Percentiles rank a stretch among this genome's conserved stretches.
Evolutionary conservation across 306 rosid genomes (phyloP).

Genomic region (Phaseolus lunatus): DNA sequence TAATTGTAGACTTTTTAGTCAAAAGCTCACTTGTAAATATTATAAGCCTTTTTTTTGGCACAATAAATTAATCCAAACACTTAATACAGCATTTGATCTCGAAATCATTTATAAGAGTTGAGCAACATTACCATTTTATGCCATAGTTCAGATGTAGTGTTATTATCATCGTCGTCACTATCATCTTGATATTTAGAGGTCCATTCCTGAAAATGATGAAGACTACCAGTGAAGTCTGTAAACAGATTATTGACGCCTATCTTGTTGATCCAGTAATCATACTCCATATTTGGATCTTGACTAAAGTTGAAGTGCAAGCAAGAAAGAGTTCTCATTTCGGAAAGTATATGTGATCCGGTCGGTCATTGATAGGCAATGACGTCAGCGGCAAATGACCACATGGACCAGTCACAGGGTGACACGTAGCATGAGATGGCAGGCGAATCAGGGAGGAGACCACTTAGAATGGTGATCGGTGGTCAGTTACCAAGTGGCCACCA

Average conservation of each 20-base stretch:
- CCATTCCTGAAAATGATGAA: slow-evolving; percentile 75
- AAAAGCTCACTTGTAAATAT: not conserved
- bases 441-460: too few species aligned
- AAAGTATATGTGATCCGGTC: slow-evolving; percentile 87
- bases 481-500: too few species aligned
- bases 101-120: slow-evolving; percentile 38
- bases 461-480: too few species aligned
- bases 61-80: slow-evolving; percentile 6
- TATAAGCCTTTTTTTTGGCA: not conserved
- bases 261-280: slow-evolving; percentile 74
- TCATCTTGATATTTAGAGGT: slow-evolving; percentile 45
- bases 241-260: slow-evolving; percentile 88
- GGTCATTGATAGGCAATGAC: too few species aligned
- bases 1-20: not conserved
- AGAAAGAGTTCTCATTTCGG: slow-evolving; percentile 68
- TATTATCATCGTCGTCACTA: not conserved
- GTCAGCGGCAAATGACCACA: too few species aligned
- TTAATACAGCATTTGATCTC: not conserved
- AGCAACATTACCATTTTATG: slow-evolving; percentile 65
- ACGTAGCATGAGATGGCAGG: too few species aligned
- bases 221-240: slow-evolving; percentile 92
- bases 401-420: too few species aligned
- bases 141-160: slow-evolving; percentile 60
- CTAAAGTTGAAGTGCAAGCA: slow-evolving; percentile 71
- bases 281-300: slow-evolving; percentile 81